These are phyloP conservation scores for Neltuma alba DNA, from an alignment of 306 rosid species.

Conservation along the genomic window DNA sequence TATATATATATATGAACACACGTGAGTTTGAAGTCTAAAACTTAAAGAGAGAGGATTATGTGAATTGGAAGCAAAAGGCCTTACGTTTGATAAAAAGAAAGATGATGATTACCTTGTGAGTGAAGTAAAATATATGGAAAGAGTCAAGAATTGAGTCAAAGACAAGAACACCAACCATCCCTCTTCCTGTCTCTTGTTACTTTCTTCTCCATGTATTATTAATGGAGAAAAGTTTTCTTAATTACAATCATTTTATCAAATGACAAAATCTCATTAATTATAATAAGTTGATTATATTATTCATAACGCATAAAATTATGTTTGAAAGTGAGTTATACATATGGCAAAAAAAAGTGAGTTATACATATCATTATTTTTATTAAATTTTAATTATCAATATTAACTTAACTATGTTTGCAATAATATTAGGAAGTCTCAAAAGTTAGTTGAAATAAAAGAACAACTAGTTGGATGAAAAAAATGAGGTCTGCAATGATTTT, in stretches of 20 bases:
- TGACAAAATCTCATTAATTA: too few species aligned
- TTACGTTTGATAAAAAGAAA: slow-evolving; percentile 39
- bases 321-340: too few species aligned
- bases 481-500: too few species aligned
- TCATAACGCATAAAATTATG: not conserved
- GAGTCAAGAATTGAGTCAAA: slow-evolving; percentile 71
- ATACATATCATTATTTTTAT: too few species aligned
- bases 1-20: slow-evolving; percentile 23
- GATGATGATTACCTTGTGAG: slow-evolving; percentile 90
- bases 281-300: not conserved
- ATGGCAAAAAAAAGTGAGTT: too few species aligned
- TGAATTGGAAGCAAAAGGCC: slow-evolving; percentile 77
- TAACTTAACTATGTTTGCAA: too few species aligned
- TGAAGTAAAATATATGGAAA: slow-evolving; percentile 77
- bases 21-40: slow-evolving; percentile 56
- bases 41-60: slow-evolving; percentile 50
- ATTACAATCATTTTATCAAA: not conserved
- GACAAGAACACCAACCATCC: slow-evolving; percentile 68
- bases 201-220: slow-evolving; percentile 37
- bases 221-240: not conserved
- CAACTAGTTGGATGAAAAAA: too few species aligned
- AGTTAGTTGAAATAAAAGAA: too few species aligned
- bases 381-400: too few species aligned
- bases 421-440: too few species aligned
- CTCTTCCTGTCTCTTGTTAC: slow-evolving; percentile 37